A percentile compares a stretch with the other conserved stretches of the same genome.
Conservation (phyloP, 1,284 basidiomycete species). For the Hymenochaete sp. region DNA sequence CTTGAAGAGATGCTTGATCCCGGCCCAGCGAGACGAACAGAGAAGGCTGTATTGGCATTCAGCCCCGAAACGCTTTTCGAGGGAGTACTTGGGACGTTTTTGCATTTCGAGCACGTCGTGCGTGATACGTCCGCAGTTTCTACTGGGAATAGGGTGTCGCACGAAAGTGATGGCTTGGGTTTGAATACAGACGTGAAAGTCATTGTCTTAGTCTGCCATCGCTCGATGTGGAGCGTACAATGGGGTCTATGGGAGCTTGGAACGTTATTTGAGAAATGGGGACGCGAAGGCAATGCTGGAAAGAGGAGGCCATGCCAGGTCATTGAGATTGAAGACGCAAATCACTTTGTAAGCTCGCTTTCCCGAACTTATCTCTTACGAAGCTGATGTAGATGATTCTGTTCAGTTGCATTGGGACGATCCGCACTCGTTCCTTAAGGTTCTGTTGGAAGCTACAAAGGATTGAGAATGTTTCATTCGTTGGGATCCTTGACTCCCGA, state of each 20-base stretch:
- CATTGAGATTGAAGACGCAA: conserved; percentile 20
- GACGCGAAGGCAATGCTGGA: conserved; percentile 3
- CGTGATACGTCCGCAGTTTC: no score
- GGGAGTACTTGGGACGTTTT: background rate
- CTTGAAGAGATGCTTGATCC: conserved; percentile 10
- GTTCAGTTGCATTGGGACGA: conserved; percentile 12
- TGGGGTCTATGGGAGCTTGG: conserved; percentile 22
- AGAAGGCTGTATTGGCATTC: conserved; percentile 4
- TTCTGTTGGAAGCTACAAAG: no score
- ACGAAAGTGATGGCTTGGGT: no score
- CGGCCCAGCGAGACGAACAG: conserved; percentile 6
- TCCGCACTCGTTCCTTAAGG: conserved; percentile 11
- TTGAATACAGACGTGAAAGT: conserved; percentile 7
- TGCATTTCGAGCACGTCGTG: no score
- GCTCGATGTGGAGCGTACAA: conserved; percentile 18
- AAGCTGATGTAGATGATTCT: background rate
- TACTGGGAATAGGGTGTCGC: no score
- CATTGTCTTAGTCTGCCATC: conserved; percentile 6
- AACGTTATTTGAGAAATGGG: conserved; percentile 15
- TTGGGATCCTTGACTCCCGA: no score
- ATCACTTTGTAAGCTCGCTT: conserved; percentile 22
- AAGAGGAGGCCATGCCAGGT: conserved; percentile 17
- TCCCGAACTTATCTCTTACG: background rate
- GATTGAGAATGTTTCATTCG: no score
- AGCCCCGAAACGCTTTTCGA: conserved; percentile 5